Evolutionary conservation across 2,329 filamentous ascomycete genomes (phyloP), one percentile per base, ranked within the genome.

Genomic region (Hortaea werneckii): DNA sequence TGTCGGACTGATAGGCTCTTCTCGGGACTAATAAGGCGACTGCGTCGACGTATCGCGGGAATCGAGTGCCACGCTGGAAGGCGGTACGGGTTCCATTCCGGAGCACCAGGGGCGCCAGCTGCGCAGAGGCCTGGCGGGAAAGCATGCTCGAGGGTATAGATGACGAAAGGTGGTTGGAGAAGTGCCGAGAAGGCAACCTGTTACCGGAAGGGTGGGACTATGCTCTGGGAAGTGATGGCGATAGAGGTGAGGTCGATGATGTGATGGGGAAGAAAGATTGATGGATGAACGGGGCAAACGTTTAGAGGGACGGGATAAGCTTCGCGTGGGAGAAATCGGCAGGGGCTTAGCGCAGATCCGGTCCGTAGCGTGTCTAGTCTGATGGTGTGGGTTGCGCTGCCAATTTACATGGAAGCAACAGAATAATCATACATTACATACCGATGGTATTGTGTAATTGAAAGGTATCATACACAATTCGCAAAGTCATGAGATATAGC

Each of bases 11-110:
- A 52, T 77, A 71, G 32, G 46, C 46, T 50, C 64, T 63, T 46
- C 75, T 67, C 3, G 77, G 75, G 13, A 81, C 62, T 45, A 80
- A 62, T 43, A 80, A 73, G 37, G 78, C 77, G 42, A 81, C 67
- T 7, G 78, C 77, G 29, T 74, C 73, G 20, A 79, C 52, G 40
- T 74, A 69, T 41, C 71, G 67, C 47, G 73, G 74, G 39, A 78
- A 61, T 37, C 62, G 59, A 39, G 65, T 59, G 45, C 65, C 62
- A 35, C 66, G 60, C 37, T 67, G 63, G 44, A 65, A 65, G 46
- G 66, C 64, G 46, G 64, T 62, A 54, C 69, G 63, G 50, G 65
- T 64, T 51, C 67, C 68, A 46, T 63, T 64, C 50, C 70, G 64
- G 47, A 73, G 65, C 46, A 74, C 62, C 48, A 71, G 61, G 52